A percentile compares a stretch with the other conserved stretches of the same genome.
phyloP scores from a whole-genome alignment of 2,329 filamentous ascomycete genomes.

The Alternaria hordeiaustralica region DNA sequence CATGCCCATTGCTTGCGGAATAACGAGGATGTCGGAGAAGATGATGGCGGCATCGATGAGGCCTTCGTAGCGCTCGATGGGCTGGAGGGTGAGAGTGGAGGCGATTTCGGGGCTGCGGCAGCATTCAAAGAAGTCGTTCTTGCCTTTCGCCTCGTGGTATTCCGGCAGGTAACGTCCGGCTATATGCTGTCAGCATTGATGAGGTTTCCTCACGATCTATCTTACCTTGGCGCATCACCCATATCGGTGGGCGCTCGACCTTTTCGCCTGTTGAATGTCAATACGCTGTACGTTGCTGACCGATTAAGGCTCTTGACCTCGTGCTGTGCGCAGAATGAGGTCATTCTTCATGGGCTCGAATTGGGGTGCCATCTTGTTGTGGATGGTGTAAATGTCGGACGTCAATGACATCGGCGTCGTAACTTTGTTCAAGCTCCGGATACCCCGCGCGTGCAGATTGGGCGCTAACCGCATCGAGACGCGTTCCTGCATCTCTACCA shows the following conservation, averaged over 20 bases:
- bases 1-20: constrained; percentile 98
- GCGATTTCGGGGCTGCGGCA: constrained; percentile 92
- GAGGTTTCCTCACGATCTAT: constrained; percentile 2
- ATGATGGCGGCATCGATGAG: constrained; percentile 97
- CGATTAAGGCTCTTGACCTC: constrained; percentile 66
- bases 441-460: constrained; percentile 30
- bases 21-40: constrained; percentile 97
- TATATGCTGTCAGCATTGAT: constrained; percentile 49
- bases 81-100: constrained; percentile 91
- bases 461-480: constrained; percentile 28
- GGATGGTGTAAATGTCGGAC: background rate
- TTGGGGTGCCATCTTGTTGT: constrained; percentile 65
- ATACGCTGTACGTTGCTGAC: background rate
- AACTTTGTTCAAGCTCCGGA: constrained; percentile 19
- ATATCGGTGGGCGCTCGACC: constrained; percentile 92
- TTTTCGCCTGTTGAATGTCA: constrained; percentile 70
- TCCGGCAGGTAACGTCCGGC: constrained; percentile 97
- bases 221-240: constrained; percentile 98
- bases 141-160: constrained; percentile 93
- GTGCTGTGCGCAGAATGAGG: constrained; percentile 84
- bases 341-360: constrained; percentile 93
- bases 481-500: constrained; percentile 20
- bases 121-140: constrained; percentile 95
- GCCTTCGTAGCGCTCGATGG: constrained; percentile 87
- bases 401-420: constrained; percentile 20